Evolutionary conservation across 306 rosid genomes (phyloP).

Genomic region (Lotus japonicus): DNA sequence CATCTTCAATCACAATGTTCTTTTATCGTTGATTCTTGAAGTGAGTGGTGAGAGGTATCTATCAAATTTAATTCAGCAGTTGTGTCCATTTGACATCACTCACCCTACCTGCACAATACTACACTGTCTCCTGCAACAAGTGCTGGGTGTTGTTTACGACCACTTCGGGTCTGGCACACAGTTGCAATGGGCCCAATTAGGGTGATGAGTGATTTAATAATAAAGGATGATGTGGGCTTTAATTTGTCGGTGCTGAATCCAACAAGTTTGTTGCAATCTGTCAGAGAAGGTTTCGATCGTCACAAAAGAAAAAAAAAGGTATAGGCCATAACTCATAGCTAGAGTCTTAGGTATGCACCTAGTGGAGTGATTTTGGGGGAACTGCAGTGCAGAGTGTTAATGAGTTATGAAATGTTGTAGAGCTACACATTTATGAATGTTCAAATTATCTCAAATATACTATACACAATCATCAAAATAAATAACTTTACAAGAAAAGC

Average conservation of each 20-base stretch:
- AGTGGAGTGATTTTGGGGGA: too few relatives aligned
- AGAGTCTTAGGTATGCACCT: too few relatives aligned
- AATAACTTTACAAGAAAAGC: too few relatives aligned
- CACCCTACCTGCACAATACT: neutral
- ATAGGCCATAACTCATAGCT: too few relatives aligned
- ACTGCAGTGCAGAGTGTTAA: too few relatives aligned
- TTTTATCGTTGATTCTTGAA: neutral
- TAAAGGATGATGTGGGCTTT: neutral
- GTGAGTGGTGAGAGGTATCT: constrained; percentile 11
- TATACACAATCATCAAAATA: too few relatives aligned
- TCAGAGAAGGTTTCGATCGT: neutral
- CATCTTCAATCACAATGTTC: neutral
- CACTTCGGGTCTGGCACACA: neutral
- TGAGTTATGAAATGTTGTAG: too few relatives aligned
- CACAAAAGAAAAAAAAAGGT: too few relatives aligned
- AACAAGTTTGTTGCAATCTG: constrained; percentile 9
- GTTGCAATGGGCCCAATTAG: constrained; percentile 1
- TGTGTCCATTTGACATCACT: constrained; percentile 4
- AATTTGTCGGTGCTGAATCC: constrained; percentile 11
- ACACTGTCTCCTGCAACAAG: neutral
- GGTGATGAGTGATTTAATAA: neutral
- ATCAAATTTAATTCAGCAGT: constrained; percentile 12
- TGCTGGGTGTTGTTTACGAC: neutral
- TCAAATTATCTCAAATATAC: too few relatives aligned
- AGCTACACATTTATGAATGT: too few relatives aligned